These are phyloP conservation scores for Rhododendron ferrugineum DNA, from an alignment of 148 eudicot genomes.

Conservation along the genomic window DNA sequence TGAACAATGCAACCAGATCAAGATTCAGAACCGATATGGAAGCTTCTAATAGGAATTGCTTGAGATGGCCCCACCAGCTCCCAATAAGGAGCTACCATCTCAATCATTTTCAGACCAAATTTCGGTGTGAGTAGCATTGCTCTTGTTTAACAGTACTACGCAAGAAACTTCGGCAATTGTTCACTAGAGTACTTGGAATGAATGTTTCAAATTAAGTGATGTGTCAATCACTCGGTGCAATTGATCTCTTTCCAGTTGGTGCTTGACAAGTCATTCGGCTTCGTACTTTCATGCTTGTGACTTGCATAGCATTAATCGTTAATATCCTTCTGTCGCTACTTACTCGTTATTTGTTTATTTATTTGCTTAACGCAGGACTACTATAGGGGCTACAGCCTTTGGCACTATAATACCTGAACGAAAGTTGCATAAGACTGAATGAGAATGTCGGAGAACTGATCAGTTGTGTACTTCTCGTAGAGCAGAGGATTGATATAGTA, in stretches of 20 bases:
- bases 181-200: neutral
- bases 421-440: conserved; percentile 32
- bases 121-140: neutral
- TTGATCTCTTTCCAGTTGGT: neutral
- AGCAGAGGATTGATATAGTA: conserved; percentile 63
- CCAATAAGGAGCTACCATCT: neutral
- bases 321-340: neutral
- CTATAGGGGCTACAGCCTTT: neutral
- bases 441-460: conserved; percentile 47
- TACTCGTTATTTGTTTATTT: neutral
- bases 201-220: neutral
- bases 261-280: neutral
- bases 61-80: neutral
- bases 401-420: conserved; percentile 30
- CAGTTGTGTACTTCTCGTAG: conserved; percentile 38
- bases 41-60: neutral
- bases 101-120: neutral
- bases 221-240: neutral
- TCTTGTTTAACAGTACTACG: neutral
- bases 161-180: neutral
- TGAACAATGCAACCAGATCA: neutral
- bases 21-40: neutral
- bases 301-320: neutral
- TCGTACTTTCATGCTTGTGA: neutral
- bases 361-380: neutral